Conservation (phyloP, 352 stramenopile species). For the Pseudoperonospora humuli region DNA sequence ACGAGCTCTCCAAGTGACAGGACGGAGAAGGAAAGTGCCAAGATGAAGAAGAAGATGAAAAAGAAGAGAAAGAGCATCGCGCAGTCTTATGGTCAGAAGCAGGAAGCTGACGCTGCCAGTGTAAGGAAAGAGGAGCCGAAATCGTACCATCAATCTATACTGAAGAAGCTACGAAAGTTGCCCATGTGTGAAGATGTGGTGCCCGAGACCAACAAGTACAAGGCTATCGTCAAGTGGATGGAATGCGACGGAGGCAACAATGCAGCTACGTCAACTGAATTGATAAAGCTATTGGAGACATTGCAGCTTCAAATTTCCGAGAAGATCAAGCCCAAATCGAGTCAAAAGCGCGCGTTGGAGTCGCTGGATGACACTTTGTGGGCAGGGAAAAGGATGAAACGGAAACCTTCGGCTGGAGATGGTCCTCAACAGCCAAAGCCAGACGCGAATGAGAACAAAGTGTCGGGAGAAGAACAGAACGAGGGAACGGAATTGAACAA, state of each 20-base stretch:
- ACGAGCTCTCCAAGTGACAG: neutral
- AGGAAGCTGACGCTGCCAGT: neutral
- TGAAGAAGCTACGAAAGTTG: slow-evolving; percentile 34
- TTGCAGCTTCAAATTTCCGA: slow-evolving; percentile 9
- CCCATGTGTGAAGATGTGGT: slow-evolving; percentile 31
- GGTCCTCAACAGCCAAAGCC: slow-evolving; percentile 4
- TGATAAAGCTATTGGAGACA: slow-evolving; percentile 25
- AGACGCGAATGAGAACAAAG: slow-evolving; percentile 22
- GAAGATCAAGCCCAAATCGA: slow-evolving; percentile 15
- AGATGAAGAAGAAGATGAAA: neutral
- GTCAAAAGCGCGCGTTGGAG: slow-evolving; percentile 23
- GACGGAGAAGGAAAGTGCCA: neutral
- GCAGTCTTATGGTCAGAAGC: neutral
- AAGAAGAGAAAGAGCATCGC: neutral
- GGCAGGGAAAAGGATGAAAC: slow-evolving; percentile 21
- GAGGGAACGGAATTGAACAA: slow-evolving; percentile 29
- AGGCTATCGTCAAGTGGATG: slow-evolving; percentile 42
- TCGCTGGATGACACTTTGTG: slow-evolving; percentile 39
- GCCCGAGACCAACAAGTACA: slow-evolving; percentile 39
- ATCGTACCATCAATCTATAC: slow-evolving; percentile 13
- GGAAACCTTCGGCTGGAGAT: slow-evolving; percentile 6
- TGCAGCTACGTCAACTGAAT: slow-evolving; percentile 18
- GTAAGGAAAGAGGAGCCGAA: slow-evolving; percentile 4
- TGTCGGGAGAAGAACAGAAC: slow-evolving; percentile 24
- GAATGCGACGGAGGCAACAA: slow-evolving; percentile 43